Conservation (phyloP, 345 rosid genomes). For the Euphorbia peplus region DNA sequence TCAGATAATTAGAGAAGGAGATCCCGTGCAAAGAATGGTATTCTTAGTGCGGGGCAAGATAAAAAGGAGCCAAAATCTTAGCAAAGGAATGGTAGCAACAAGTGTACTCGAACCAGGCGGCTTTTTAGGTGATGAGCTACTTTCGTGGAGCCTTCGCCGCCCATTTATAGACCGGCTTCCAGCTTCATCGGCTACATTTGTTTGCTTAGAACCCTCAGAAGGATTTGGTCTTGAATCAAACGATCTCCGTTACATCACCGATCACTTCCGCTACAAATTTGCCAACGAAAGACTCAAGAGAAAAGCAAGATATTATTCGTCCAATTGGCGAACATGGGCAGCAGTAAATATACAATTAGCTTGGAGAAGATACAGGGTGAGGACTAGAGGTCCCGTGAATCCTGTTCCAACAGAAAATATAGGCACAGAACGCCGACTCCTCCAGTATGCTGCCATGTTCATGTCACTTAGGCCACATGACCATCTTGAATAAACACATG, state of each 20-base stretch:
- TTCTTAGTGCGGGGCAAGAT: conserved; percentile 60
- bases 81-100: conserved; percentile 71
- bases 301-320: conserved; percentile 82
- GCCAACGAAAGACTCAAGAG: conserved; percentile 70
- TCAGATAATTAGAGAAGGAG: conserved; percentile 94
- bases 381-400: conserved; percentile 49
- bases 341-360: conserved; percentile 79
- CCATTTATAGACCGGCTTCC: conserved; percentile 85
- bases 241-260: conserved; percentile 71
- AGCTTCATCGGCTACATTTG: conserved; percentile 80
- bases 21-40: conserved; percentile 78
- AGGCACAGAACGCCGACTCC: conserved; percentile 46
- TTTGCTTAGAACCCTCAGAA: conserved; percentile 54
- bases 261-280: conserved; percentile 80
- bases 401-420: conserved; percentile 35
- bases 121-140: conserved; percentile 80
- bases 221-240: conserved; percentile 60
- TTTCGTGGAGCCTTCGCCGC: conserved; percentile 94
- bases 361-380: conserved; percentile 65
- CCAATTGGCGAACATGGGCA: conserved; percentile 94
- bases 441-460: conserved; percentile 75
- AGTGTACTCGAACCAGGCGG: conserved; percentile 73
- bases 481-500: conserved; percentile 54
- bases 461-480: conserved; percentile 84
- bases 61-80: conserved; percentile 59